phyloP scores from a whole-genome alignment of 1,284 basidiomycete genomes.

The Stereum hirsutum region DNA sequence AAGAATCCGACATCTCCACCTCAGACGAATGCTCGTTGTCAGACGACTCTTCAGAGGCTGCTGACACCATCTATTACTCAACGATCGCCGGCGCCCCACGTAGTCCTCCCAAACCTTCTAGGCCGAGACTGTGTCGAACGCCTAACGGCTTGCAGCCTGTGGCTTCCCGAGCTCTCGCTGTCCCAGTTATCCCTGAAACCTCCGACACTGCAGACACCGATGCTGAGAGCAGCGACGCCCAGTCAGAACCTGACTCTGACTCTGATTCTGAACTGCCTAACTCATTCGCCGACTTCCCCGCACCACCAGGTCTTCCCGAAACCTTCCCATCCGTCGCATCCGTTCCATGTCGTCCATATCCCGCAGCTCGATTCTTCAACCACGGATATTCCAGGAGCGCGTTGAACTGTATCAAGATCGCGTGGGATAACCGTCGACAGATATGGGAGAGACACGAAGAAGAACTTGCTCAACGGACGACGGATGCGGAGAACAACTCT shows the following conservation, averaged over 20 bases:
- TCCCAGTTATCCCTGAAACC: too few species aligned
- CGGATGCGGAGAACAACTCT: conserved; percentile 23
- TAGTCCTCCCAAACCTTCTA: too few species aligned
- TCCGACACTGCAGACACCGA: not conserved
- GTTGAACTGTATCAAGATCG: conserved; percentile 44
- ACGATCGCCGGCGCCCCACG: too few species aligned
- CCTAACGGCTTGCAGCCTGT: too few species aligned
- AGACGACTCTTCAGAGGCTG: too few species aligned
- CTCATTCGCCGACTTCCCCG: conserved; percentile 2
- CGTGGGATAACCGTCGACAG: conserved; percentile 46
- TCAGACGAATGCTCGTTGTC: too few species aligned
- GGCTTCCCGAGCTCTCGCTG: too few species aligned
- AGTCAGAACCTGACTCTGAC: conserved; percentile 4
- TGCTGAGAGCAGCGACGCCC: not conserved
- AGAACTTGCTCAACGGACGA: conserved; percentile 17
- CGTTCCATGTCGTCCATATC: not conserved
- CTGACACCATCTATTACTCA: too few species aligned
- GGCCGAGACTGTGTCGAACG: too few species aligned
- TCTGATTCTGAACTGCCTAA: conserved; percentile 7
- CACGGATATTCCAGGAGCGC: conserved; percentile 53
- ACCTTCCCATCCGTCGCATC: not conserved
- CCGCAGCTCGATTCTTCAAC: conserved; percentile 19
- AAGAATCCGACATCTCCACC: too few species aligned
- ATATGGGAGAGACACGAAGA: conserved; percentile 34
- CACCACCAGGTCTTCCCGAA: not conserved